Evolutionary conservation across 2,329 filamentous ascomycete species (phyloP).

Genomic region (Claviceps monticola): DNA sequence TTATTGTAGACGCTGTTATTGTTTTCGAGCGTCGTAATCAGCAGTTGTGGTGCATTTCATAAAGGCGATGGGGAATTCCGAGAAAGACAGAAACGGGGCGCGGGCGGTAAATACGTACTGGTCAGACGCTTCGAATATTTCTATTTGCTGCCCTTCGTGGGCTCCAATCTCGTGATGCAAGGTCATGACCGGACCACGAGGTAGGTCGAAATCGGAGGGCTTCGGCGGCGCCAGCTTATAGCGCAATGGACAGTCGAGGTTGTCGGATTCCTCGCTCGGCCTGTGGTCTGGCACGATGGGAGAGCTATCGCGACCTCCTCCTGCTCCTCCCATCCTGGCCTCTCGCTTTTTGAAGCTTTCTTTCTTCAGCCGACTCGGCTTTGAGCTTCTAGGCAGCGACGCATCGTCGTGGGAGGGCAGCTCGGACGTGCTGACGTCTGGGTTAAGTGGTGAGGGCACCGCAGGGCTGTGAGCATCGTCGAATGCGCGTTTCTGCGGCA

Average conservation of each 20-base stretch:
- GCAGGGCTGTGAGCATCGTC: conserved; percentile 59
- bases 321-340: conserved; percentile 36
- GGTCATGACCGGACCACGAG: conserved; percentile 43
- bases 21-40: not conserved
- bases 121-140: conserved; percentile 50
- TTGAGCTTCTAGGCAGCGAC: conserved; percentile 18
- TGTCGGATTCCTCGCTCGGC: conserved; percentile 21
- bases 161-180: conserved; percentile 38
- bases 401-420: conserved; percentile 31
- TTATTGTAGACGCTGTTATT: conserved; percentile 46
- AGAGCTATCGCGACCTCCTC: conserved; percentile 32
- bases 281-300: conserved; percentile 46
- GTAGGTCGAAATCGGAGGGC: conserved; percentile 44
- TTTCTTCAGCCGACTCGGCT: conserved; percentile 43
- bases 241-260: conserved; percentile 37
- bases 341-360: conserved; percentile 57
- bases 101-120: conserved; percentile 33
- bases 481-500: conserved; percentile 51
- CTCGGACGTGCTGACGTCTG: conserved; percentile 36
- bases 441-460: conserved; percentile 62
- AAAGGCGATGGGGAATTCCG: too few species aligned
- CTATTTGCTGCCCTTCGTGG: conserved; percentile 34
- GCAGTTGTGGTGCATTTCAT: too few species aligned
- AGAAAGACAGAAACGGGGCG: too few species aligned
- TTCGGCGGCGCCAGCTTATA: conserved; percentile 54